phyloP scores from a whole-genome alignment of 2,329 filamentous ascomycete species.

The Ceratocystis cacaofunesta region DNA sequence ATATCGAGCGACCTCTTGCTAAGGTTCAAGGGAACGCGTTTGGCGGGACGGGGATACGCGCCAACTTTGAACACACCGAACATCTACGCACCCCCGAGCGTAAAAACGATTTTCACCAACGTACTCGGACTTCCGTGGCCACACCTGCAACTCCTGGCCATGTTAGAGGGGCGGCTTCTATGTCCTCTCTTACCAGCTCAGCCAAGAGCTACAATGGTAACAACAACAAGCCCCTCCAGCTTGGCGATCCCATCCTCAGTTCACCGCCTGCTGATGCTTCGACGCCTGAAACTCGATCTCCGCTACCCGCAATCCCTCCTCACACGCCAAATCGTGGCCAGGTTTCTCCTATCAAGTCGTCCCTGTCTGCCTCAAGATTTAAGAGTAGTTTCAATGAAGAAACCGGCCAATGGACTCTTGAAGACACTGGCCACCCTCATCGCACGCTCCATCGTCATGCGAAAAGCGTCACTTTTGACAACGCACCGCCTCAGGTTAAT shows the following conservation, averaged over 20 bases:
- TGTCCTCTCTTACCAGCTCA: slow-evolving; percentile 17
- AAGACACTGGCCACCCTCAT: slow-evolving; percentile 47
- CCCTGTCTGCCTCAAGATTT: slow-evolving; percentile 54
- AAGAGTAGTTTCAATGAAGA: slow-evolving; percentile 57
- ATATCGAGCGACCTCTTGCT: slow-evolving; percentile 69
- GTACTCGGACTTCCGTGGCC: slow-evolving; percentile 34
- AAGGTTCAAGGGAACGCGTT: slow-evolving; percentile 61
- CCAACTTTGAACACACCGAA: slow-evolving; percentile 24
- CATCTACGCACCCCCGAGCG: slow-evolving; percentile 24
- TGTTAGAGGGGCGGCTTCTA: slow-evolving; percentile 19
- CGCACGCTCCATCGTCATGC: slow-evolving; percentile 64
- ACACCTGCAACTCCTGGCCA: slow-evolving; percentile 15
- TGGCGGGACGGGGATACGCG: slow-evolving; percentile 39
- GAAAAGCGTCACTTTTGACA: slow-evolving; percentile 96
- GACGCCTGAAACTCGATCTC: slow-evolving; percentile 14
- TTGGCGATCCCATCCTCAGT: slow-evolving; percentile 9
- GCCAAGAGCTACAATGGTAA: background rate
- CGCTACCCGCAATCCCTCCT: slow-evolving; percentile 22
- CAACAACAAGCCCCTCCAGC: background rate
- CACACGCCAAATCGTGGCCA: slow-evolving; percentile 53
- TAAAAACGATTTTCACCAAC: slow-evolving; percentile 28
- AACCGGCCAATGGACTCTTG: slow-evolving; percentile 51
- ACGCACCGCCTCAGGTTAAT: slow-evolving; percentile 82
- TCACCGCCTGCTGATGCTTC: slow-evolving; percentile 12
- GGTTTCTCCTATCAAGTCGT: slow-evolving; percentile 75